Conservation (phyloP, 179 eudicot genomes). For the Dionaea muscipula region DNA sequence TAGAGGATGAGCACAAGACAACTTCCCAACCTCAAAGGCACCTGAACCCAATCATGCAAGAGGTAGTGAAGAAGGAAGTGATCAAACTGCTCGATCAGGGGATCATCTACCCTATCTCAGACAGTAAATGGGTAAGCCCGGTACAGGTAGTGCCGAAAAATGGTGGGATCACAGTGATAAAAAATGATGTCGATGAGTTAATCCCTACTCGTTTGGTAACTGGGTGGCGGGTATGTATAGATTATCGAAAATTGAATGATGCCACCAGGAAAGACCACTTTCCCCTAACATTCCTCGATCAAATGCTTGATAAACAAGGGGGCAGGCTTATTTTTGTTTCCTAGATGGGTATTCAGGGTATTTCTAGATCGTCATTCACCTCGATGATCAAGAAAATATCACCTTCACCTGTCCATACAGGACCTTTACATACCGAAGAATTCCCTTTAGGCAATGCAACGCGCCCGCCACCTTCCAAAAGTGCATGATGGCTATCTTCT, state of each 20-base stretch:
- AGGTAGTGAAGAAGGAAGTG: not conserved
- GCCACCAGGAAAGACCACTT: too few relatives aligned
- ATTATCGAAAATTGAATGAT: too few relatives aligned
- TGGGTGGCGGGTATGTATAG: too few relatives aligned
- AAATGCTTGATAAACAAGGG: too few relatives aligned
- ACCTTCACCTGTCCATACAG: not conserved
- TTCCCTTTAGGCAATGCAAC: too few relatives aligned
- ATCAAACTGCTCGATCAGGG: not conserved
- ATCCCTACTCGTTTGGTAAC: not conserved
- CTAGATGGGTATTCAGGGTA: too few relatives aligned
- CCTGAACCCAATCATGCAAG: not conserved
- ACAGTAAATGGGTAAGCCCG: too few relatives aligned
- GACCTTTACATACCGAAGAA: not conserved
- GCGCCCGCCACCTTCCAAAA: too few relatives aligned
- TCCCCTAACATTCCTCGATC: too few relatives aligned
- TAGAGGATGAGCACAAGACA: not conserved
- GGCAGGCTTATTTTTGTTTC: too few relatives aligned
- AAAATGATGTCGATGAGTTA: not conserved
- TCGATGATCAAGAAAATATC: not conserved
- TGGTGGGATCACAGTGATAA: not conserved
- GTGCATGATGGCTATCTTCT: too few relatives aligned
- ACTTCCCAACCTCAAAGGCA: not conserved
- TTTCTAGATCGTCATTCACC: not conserved
- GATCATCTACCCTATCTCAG: not conserved
- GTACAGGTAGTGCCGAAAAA: not conserved